These are phyloP conservation scores for Artemisia tridentata DNA, from an alignment of 129 eudicot genomes.

Conservation along the genomic window DNA sequence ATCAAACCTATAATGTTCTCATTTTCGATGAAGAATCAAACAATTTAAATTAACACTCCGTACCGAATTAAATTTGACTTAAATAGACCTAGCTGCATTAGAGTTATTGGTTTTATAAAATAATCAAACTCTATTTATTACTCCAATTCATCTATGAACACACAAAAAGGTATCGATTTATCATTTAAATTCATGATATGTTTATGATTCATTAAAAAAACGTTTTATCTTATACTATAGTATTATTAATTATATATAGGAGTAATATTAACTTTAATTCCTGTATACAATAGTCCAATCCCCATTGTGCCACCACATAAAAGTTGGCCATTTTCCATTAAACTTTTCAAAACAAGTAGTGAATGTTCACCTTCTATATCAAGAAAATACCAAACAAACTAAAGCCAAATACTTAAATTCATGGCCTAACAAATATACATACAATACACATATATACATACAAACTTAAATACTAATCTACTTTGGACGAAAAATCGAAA, in stretches of 20 bases:
- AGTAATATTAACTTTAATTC: background rate
- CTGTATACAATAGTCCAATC: background rate
- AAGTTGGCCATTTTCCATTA: background rate
- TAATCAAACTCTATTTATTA: no score
- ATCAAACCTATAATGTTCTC: no score
- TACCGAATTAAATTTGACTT: no score
- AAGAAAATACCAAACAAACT: conserved; percentile 12
- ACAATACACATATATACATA: background rate
- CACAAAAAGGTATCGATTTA: no score
- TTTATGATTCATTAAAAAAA: background rate
- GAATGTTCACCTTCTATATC: conserved; percentile 10
- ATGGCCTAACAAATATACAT: background rate
- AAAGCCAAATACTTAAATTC: background rate
- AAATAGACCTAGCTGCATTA: no score
- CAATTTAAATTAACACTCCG: no score
- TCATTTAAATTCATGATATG: background rate
- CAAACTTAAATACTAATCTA: background rate
- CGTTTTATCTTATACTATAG: background rate
- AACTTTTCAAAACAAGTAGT: background rate
- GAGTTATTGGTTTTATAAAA: no score
- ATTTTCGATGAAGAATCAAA: no score
- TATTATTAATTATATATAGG: no score
- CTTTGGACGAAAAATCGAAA: background rate
- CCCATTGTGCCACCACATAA: conserved; percentile 17
- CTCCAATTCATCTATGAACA: no score